Conservation (phyloP, 176 grass and related monocot genomes). For the Poa pratensis region DNA sequence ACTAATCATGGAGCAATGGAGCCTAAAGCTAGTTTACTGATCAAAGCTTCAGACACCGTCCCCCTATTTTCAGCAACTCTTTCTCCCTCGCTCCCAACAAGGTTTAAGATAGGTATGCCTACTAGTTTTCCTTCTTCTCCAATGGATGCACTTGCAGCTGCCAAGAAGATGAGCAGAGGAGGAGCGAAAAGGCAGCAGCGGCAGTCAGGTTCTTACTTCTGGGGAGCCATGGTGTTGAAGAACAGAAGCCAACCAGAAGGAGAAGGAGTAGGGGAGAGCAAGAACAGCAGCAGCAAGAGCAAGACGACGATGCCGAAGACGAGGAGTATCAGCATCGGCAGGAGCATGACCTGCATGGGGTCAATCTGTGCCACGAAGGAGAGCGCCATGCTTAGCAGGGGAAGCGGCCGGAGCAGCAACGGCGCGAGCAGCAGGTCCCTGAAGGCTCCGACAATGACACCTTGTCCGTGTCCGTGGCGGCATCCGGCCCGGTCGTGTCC, state of each 20-base stretch:
- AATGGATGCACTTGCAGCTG: slow-evolving; percentile 49
- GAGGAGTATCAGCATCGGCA: slow-evolving; percentile 39
- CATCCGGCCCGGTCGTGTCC: slow-evolving; percentile 47
- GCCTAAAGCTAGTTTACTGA: slow-evolving; percentile 43
- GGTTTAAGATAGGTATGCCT: slow-evolving; percentile 38
- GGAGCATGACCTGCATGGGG: slow-evolving; percentile 49
- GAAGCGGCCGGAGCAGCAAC: neutral
- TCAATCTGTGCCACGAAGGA: slow-evolving; percentile 68
- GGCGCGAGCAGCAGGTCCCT: slow-evolving; percentile 45
- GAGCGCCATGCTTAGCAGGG: slow-evolving; percentile 42
- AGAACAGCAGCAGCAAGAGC: neutral
- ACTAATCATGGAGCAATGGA: slow-evolving; percentile 50
- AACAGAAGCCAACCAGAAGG: neutral
- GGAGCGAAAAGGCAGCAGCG: slow-evolving; percentile 13
- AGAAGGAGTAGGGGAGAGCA: neutral
- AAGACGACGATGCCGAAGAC: slow-evolving; percentile 32
- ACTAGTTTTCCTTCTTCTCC: neutral
- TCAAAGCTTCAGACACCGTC: slow-evolving; percentile 21
- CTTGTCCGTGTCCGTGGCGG: slow-evolving; percentile 17
- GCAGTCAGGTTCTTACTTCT: neutral
- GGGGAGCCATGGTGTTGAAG: slow-evolving; percentile 47
- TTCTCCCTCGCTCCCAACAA: slow-evolving; percentile 8
- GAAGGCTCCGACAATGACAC: slow-evolving; percentile 34
- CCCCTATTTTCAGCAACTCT: slow-evolving; percentile 11
- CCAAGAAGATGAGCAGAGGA: slow-evolving; percentile 39